These are phyloP conservation scores for Dianthus caryophyllus DNA, from an alignment of 148 eudicot genomes.

Conservation along the genomic window DNA sequence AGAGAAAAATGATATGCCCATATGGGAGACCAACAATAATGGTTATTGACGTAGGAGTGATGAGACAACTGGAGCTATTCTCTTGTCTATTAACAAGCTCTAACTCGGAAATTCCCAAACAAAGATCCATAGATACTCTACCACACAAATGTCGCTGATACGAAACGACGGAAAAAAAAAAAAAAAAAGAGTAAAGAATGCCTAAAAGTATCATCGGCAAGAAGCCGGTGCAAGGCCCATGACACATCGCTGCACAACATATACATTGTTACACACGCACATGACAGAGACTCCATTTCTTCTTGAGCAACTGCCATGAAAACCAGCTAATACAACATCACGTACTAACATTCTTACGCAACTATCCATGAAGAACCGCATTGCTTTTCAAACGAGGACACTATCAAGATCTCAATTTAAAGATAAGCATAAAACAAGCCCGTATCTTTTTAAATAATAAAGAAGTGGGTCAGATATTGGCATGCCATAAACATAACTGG, in stretches of 20 bases:
- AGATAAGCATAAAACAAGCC: constrained; percentile 1
- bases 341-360: neutral
- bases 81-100: too few species aligned
- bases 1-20: too few species aligned
- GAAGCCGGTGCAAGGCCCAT: neutral
- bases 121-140: too few species aligned
- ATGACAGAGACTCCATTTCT: neutral
- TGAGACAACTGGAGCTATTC: too few species aligned
- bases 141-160: too few species aligned
- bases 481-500: neutral
- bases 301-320: neutral
- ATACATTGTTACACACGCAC: neutral
- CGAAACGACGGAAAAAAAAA: too few species aligned
- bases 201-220: neutral
- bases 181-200: neutral
- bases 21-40: neutral
- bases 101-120: too few species aligned
- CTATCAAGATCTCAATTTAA: neutral
- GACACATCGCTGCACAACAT: neutral
- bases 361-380: neutral
- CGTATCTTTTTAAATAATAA: neutral
- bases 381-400: neutral
- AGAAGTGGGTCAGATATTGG: neutral
- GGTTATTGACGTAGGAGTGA: too few species aligned
- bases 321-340: neutral